These are phyloP conservation scores for Neurospora sp. DNA, from an alignment of 2,329 filamentous ascomycete species.

Conservation along the genomic window DNA sequence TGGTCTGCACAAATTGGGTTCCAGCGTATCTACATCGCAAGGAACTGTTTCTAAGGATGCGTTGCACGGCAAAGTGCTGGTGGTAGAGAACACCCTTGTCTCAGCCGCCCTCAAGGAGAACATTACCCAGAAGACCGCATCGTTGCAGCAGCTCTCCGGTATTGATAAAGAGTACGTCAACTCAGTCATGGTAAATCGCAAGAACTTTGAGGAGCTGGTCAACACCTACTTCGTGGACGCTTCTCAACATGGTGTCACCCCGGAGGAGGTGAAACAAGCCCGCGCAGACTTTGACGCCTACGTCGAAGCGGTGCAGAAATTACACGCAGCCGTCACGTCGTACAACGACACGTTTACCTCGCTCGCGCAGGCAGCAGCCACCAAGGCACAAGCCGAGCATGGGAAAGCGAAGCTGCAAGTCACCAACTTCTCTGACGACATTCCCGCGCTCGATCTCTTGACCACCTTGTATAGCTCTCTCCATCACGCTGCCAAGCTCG, in stretches of 20 bases:
- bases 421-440: background rate
- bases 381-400: background rate
- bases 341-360: background rate
- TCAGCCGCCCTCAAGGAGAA: background rate
- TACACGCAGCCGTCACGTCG: background rate
- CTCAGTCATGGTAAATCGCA: background rate
- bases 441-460: background rate
- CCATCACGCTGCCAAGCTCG: background rate
- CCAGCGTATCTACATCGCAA: background rate
- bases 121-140: background rate
- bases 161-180: background rate
- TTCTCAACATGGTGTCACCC: background rate
- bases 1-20: background rate
- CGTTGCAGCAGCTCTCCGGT: background rate
- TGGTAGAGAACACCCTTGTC: background rate
- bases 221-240: background rate
- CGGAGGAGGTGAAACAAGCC: background rate
- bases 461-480: background rate
- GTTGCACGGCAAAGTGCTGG: background rate
- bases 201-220: background rate
- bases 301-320: background rate
- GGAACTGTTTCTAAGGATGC: background rate
- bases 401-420: background rate
- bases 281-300: background rate
- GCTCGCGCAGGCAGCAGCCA: background rate